Conservation (phyloP, 2,329 filamentous ascomycete genomes). For the Monilinia fructigena region DNA sequence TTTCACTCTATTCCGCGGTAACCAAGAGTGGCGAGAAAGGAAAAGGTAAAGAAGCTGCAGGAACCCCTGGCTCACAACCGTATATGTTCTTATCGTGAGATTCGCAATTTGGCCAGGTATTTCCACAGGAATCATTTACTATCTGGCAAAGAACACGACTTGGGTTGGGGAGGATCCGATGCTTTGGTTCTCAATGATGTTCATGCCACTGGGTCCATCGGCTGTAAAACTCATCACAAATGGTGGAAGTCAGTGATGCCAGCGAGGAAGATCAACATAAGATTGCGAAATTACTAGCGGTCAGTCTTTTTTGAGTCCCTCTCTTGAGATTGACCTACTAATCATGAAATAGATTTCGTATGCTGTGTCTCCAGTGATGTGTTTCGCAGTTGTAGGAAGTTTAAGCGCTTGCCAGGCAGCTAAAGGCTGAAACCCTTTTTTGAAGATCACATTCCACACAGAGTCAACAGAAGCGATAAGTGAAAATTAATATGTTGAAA, state of each 20-base stretch:
- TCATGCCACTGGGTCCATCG: constrained; percentile 49
- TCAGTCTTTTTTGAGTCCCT: constrained; percentile 26
- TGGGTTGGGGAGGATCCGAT: constrained; percentile 58
- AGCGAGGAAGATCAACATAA: constrained; percentile 44
- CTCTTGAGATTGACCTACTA: not conserved
- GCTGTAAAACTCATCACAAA: constrained; percentile 49
- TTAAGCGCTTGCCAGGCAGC: constrained; percentile 40
- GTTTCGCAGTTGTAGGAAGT: constrained; percentile 43
- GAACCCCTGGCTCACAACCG: constrained; percentile 50
- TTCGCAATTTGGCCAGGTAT: constrained; percentile 61
- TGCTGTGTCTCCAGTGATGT: constrained; percentile 43
- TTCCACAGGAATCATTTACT: constrained; percentile 55
- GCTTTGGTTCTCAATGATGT: constrained; percentile 59
- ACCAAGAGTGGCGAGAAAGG: constrained; percentile 46
- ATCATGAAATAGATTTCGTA: constrained; percentile 40
- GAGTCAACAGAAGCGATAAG: not conserved
- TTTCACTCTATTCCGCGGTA: constrained; percentile 59
- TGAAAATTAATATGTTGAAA: not conserved
- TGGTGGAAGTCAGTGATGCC: constrained; percentile 47
- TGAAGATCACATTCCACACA: not conserved
- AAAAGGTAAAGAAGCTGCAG: constrained; percentile 31
- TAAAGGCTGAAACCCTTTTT: not conserved
- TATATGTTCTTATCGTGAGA: constrained; percentile 53
- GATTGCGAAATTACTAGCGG: constrained; percentile 47
- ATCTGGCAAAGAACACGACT: constrained; percentile 51